A percentile compares a stretch with the other conserved stretches of the same genome.
Evolutionary conservation across 2,329 filamentous ascomycete genomes (phyloP).

Genomic region (Epichloe hybrida): DNA sequence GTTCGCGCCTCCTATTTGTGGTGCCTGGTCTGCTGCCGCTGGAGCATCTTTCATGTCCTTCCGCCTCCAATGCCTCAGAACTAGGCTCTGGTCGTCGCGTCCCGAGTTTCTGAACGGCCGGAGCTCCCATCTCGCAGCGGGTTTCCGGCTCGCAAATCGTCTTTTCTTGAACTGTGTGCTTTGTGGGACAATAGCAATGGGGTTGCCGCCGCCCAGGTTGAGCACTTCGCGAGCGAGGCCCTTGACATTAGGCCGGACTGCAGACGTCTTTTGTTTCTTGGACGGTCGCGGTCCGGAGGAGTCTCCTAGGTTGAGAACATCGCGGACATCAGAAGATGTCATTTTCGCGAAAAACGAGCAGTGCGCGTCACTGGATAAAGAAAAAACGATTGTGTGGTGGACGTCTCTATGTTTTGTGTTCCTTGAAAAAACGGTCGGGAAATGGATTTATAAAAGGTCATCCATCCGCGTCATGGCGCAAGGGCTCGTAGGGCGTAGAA

Average conservation of each 20-base stretch:
- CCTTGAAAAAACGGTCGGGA: too few species aligned
- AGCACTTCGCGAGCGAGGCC: slow-evolving; percentile 53
- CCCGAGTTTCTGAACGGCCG: slow-evolving; percentile 65
- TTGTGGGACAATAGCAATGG: slow-evolving; percentile 52
- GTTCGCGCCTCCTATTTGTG: neutral
- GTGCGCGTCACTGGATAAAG: neutral
- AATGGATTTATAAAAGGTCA: neutral
- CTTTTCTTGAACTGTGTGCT: slow-evolving; percentile 46
- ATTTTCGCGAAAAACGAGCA: slow-evolving; percentile 27
- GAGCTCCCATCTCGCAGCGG: slow-evolving; percentile 50
- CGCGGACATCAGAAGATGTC: slow-evolving; percentile 70
- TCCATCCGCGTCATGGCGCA: neutral
- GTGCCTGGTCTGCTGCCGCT: slow-evolving; percentile 7
- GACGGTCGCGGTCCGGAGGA: slow-evolving; percentile 38
- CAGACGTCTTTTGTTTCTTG: slow-evolving; percentile 62
- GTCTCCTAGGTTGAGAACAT: slow-evolving; percentile 72
- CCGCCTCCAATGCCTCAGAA: slow-evolving; percentile 70
- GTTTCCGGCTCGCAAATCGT: slow-evolving; percentile 39
- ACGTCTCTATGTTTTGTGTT: neutral
- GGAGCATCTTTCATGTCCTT: slow-evolving; percentile 30
- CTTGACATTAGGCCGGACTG: slow-evolving; percentile 46
- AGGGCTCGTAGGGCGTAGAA: neutral
- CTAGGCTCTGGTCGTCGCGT: slow-evolving; percentile 50
- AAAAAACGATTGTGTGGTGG: too few species aligned
- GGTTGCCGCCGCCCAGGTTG: slow-evolving; percentile 51